Percentiles rank a stretch among this genome's conserved stretches.
These are phyloP conservation scores for Calendula officinalis DNA, from an alignment of 129 eudicot genomes.

Conservation along the genomic window DNA sequence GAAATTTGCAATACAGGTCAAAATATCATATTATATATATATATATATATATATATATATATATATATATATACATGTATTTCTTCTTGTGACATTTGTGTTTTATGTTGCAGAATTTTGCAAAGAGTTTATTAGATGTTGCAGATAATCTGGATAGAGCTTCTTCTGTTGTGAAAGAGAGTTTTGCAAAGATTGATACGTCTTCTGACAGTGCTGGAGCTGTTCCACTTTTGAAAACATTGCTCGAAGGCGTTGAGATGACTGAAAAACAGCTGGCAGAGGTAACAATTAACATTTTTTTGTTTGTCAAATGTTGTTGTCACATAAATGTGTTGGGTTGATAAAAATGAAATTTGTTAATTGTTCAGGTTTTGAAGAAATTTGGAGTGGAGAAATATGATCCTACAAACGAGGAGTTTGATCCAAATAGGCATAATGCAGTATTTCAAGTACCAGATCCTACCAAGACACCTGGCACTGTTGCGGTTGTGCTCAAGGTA, in stretches of 20 bases:
- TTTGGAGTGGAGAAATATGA: constrained; percentile 82
- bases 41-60: neutral
- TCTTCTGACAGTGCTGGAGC: constrained; percentile 67
- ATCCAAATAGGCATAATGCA: constrained; percentile 91
- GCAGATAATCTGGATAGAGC: constrained; percentile 88
- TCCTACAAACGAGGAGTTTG: constrained; percentile 76
- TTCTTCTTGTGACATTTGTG: neutral
- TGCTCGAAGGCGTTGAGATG: constrained; percentile 84
- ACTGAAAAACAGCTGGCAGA: constrained; percentile 73
- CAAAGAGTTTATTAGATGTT: constrained; percentile 80
- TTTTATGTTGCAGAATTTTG: constrained; percentile 67
- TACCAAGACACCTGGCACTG: constrained; percentile 65
- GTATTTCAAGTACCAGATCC: constrained; percentile 84
- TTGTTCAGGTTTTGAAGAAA: constrained; percentile 76
- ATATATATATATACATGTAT: neutral
- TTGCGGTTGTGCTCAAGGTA: constrained; percentile 92
- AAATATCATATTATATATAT: neutral
- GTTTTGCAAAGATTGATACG: constrained; percentile 71
- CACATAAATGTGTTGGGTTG: no score
- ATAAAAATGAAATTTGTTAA: neutral
- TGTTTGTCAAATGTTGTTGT: no score
- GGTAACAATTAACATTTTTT: no score
- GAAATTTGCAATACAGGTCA: constrained; percentile 90
- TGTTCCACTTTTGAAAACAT: constrained; percentile 61
- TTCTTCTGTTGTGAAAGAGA: constrained; percentile 72